phyloP scores from a whole-genome alignment of 2,329 filamentous ascomycete genomes.

The Verticillium albo-atrum region DNA sequence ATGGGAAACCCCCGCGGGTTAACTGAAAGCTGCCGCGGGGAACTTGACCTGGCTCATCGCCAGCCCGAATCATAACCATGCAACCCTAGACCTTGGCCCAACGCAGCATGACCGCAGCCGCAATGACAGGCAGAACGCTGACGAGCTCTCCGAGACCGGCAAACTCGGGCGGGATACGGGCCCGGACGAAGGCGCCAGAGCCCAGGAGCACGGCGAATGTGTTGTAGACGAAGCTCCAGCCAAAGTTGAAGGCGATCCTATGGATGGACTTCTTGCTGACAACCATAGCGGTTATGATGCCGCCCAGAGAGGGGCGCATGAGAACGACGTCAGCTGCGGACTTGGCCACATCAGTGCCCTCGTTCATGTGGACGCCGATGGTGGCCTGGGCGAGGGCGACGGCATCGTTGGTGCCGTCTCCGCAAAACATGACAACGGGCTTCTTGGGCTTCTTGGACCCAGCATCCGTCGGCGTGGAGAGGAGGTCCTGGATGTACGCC shows the following conservation, averaged over 20 bases:
- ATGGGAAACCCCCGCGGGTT: background rate
- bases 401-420: slow-evolving; percentile 78
- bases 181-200: slow-evolving; percentile 57
- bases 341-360: slow-evolving; percentile 59
- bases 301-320: slow-evolving; percentile 48
- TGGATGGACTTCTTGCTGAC: slow-evolving; percentile 38
- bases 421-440: slow-evolving; percentile 60
- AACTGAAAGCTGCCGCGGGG: background rate
- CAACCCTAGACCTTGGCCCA: slow-evolving; percentile 28
- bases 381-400: slow-evolving; percentile 66
- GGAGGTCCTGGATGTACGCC: slow-evolving; percentile 35
- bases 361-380: slow-evolving; percentile 66
- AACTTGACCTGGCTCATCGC: background rate
- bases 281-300: slow-evolving; percentile 55
- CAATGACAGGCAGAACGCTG: slow-evolving; percentile 67
- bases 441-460: slow-evolving; percentile 10
- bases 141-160: slow-evolving; percentile 70
- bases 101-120: slow-evolving; percentile 45
- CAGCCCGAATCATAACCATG: background rate
- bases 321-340: slow-evolving; percentile 67
- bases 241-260: slow-evolving; percentile 64
- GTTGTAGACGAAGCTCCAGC: slow-evolving; percentile 69
- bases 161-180: slow-evolving; percentile 52
- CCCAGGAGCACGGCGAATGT: slow-evolving; percentile 62
- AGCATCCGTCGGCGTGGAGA: slow-evolving; percentile 9